phyloP scores from a whole-genome alignment of 495 filamentous ascomycete genomes.

The Neurospora hispaniola region DNA sequence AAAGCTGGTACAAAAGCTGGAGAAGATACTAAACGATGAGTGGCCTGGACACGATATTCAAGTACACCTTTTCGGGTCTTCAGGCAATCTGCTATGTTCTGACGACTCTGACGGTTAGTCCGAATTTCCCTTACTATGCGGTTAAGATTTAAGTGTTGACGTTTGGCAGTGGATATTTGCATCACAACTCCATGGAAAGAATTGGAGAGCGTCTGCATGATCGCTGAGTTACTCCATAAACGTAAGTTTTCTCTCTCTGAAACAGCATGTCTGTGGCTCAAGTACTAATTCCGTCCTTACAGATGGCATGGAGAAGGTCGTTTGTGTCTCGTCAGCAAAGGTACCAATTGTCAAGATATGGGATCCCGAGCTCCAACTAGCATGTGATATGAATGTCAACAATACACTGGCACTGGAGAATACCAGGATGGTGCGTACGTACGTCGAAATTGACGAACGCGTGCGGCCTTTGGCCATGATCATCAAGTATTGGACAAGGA shows the following conservation, averaged over 20 bases:
- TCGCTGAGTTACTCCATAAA: constrained; percentile 73
- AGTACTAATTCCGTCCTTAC: constrained; percentile 16
- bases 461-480: constrained; percentile 91
- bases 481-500: constrained; percentile 93
- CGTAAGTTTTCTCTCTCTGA: constrained; percentile 44
- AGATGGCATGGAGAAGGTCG: constrained; percentile 95
- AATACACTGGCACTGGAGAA: constrained; percentile 91
- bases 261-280: not conserved
- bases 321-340: constrained; percentile 87
- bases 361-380: constrained; percentile 83
- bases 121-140: not conserved
- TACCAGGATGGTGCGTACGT: constrained; percentile 95
- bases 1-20: constrained; percentile 73
- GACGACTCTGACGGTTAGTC: constrained; percentile 89
- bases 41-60: constrained; percentile 88
- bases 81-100: constrained; percentile 88
- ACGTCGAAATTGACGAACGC: constrained; percentile 85
- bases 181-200: constrained; percentile 81
- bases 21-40: constrained; percentile 72
- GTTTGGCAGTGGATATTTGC: constrained; percentile 79
- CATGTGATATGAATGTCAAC: constrained; percentile 99
- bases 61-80: constrained; percentile 93
- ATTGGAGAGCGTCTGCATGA: constrained; percentile 74
- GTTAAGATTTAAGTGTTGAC: constrained; percentile 13
- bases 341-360: constrained; percentile 98